Evolutionary conservation across 1,139 yeast genomes (phyloP), one percentile per base, ranked within the genome.

Genomic region (Nakaseomyces glabratus): DNA sequence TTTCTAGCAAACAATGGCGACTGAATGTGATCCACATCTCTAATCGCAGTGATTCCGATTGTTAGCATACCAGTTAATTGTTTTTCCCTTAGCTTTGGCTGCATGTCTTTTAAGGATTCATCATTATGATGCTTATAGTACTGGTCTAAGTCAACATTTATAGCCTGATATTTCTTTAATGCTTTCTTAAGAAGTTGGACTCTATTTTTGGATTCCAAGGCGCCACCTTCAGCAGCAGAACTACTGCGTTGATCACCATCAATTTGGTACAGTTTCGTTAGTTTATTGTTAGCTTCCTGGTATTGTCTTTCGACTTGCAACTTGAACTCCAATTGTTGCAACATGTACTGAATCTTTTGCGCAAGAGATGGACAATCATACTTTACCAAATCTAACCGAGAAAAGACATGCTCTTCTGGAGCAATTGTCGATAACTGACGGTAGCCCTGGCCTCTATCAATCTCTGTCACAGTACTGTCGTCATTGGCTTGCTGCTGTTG

Each of bases 351-450:
- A 51, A 90, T 90, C 45, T 93, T 74, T 51, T 90, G 95, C n/a
- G 96, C 95, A 48, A 90, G 65, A 1, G 94, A 82, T 1, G 96
- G 95, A 48, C 95, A 84, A 50, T 90, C 96, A 55, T 85, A 86
- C 50, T 86, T 86, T 56, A 85, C 71, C 41, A 90, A 65, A 57
- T 90, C 98, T 48, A 88, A 63, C 23, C 84, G 66, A 0, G 88
- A 73, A 35, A 47, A 63, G 6, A 47, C 44, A 32, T 52, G 54
- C 26, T 56, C 60, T 20, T 53, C 47, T 3, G 57, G 54, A 6
- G 54, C 45, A 13, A 51, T 49, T 1, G 58, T 54, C 6, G 57
- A 47, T 21, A 54, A 35, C 18, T 23, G 32, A 13, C 9, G 24
- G 14, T 21, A 20, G 25, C 19, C 13, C 14, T 12, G 10, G 4